A percentile compares a stretch with the other conserved stretches of the same genome.
Conservation (phyloP, 306 rosid genomes). For the Fragaria vesca region DNA sequence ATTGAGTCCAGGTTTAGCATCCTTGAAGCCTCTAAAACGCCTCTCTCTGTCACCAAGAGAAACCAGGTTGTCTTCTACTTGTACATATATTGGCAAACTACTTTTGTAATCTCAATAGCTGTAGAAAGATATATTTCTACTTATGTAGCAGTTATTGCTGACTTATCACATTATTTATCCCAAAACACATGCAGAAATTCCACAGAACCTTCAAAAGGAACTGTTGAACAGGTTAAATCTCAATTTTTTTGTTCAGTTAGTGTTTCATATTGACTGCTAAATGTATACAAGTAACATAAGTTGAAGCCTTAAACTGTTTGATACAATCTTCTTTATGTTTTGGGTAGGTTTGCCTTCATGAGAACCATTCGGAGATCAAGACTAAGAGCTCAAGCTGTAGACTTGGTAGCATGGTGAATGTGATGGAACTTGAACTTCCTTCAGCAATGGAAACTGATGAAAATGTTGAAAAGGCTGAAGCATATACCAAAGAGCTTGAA, state of each 20-base stretch:
- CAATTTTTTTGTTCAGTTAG: not conserved
- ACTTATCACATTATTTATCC: slow-evolving; percentile 23
- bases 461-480: slow-evolving; percentile 81
- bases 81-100: not conserved
- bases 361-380: slow-evolving; percentile 39
- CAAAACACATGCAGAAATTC: slow-evolving; percentile 49
- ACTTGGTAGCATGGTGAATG: slow-evolving; percentile 38
- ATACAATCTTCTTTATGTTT: slow-evolving; percentile 11
- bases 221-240: slow-evolving; percentile 50
- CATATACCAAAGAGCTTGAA: slow-evolving; percentile 78
- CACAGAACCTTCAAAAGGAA: slow-evolving; percentile 43
- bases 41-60: slow-evolving; percentile 45
- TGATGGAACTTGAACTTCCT: slow-evolving; percentile 53
- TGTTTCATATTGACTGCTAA: slow-evolving; percentile 17
- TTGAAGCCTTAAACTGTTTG: slow-evolving; percentile 17
- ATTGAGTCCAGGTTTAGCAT: slow-evolving; percentile 49
- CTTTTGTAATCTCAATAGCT: not conserved
- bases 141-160: not conserved
- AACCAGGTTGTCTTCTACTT: slow-evolving; percentile 52
- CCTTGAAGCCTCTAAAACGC: slow-evolving; percentile 60
- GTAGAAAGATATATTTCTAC: not conserved
- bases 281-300: slow-evolving; percentile 17
- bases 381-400: slow-evolving; percentile 31
- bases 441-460: slow-evolving; percentile 50
- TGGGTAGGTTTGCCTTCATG: slow-evolving; percentile 24